Conservation (phyloP, 805 yeast genomes). For the Wickerhamia fluorescens region DNA sequence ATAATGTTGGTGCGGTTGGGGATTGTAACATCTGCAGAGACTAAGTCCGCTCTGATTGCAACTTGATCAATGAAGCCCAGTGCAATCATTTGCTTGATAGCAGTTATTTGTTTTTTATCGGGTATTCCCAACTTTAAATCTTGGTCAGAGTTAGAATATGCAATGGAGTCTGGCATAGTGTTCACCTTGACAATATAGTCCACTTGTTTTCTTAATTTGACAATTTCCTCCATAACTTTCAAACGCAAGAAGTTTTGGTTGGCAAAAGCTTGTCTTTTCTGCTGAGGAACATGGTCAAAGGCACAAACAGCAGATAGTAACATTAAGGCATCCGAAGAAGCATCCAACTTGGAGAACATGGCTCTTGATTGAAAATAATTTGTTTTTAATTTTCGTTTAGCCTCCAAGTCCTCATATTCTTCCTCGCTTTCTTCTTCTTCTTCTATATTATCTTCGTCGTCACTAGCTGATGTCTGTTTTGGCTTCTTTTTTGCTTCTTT, state of each 20-base stretch:
- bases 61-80: slow-evolving; percentile 91
- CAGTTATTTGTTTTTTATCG: slow-evolving; percentile 56
- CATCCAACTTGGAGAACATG: slow-evolving; percentile 61
- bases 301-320: slow-evolving; percentile 83
- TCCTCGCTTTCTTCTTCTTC: slow-evolving; percentile 31
- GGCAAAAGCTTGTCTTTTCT: slow-evolving; percentile 43
- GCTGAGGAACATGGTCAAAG: slow-evolving; percentile 59
- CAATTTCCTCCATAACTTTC: slow-evolving; percentile 80
- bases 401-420: slow-evolving; percentile 32
- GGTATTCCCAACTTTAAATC: slow-evolving; percentile 60
- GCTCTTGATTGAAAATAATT: slow-evolving; percentile 53
- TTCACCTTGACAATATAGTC: slow-evolving; percentile 65
- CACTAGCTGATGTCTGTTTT: too few species aligned
- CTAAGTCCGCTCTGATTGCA: slow-evolving; percentile 73
- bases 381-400: slow-evolving; percentile 35
- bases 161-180: slow-evolving; percentile 54
- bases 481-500: slow-evolving; percentile 8
- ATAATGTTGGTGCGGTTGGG: slow-evolving; percentile 52
- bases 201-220: slow-evolving; percentile 73
- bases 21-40: slow-evolving; percentile 54
- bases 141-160: slow-evolving; percentile 29
- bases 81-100: slow-evolving; percentile 84
- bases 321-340: slow-evolving; percentile 66
- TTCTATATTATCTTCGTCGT: slow-evolving; percentile 16
- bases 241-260: slow-evolving; percentile 60